These are phyloP conservation scores for Tillandsia fasciculata DNA, from an alignment of 176 grass and related monocot genomes.

Conservation along the genomic window DNA sequence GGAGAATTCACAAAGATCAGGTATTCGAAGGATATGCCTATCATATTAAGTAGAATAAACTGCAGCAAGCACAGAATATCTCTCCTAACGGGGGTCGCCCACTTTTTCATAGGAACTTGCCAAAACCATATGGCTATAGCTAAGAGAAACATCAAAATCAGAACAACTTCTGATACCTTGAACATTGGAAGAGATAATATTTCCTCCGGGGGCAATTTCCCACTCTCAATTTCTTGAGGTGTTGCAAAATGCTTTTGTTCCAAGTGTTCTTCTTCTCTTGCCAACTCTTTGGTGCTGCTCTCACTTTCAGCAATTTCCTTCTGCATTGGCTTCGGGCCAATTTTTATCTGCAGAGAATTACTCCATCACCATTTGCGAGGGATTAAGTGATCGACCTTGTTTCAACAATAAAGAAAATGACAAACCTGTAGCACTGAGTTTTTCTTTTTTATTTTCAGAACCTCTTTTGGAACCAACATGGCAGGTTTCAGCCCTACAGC, in stretches of 20 bases:
- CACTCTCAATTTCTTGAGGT: conserved; percentile 65
- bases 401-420: conserved; percentile 2
- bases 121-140: too few relatives aligned
- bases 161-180: conserved; percentile 43
- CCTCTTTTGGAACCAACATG: conserved; percentile 58
- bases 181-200: conserved; percentile 97
- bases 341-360: conserved; percentile 59
- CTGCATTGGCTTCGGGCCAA: conserved; percentile 36
- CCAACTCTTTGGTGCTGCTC: conserved; percentile 26
- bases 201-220: conserved; percentile 71
- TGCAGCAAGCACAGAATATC: not conserved
- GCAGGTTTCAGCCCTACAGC: conserved; percentile 68
- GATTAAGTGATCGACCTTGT: not conserved
- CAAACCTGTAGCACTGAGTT: conserved; percentile 66
- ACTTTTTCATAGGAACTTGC: too few relatives aligned
- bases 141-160: not conserved
- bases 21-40: not conserved
- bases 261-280: conserved; percentile 29
- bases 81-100: too few relatives aligned
- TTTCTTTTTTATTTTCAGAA: conserved; percentile 85
- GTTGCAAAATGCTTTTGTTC: conserved; percentile 47
- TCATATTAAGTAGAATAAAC: not conserved
- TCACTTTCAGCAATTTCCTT: conserved; percentile 32
- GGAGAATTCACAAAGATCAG: not conserved
- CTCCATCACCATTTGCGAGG: conserved; percentile 3